These are phyloP conservation scores for Polygonum aviculare DNA, from an alignment of 148 eudicot species.

Conservation along the genomic window DNA sequence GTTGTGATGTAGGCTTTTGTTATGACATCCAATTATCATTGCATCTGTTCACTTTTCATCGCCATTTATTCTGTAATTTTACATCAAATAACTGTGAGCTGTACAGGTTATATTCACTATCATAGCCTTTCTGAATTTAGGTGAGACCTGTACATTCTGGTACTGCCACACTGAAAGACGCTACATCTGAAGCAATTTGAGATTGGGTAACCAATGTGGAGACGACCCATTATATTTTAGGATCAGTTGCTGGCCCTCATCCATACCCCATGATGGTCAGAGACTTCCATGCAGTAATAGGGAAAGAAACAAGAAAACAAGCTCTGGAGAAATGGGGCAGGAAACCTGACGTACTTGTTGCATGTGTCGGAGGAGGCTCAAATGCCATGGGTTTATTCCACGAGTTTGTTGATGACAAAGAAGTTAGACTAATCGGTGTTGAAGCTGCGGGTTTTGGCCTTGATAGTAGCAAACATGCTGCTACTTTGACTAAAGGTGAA, in stretches of 20 bases:
- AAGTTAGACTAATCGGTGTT: slow-evolving; percentile 50
- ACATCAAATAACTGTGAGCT: no score
- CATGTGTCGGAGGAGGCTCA: slow-evolving; percentile 64
- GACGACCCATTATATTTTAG: slow-evolving; percentile 62
- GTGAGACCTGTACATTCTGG: slow-evolving; percentile 67
- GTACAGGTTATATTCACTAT: neutral
- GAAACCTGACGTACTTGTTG: slow-evolving; percentile 52
- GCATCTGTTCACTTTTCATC: no score
- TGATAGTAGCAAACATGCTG: slow-evolving; percentile 45
- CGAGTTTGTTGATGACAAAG: slow-evolving; percentile 50
- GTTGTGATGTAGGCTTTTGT: neutral
- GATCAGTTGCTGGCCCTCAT: slow-evolving; percentile 67
- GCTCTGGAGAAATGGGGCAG: slow-evolving; percentile 68
- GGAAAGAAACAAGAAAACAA: slow-evolving; percentile 61
- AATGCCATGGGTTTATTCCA: slow-evolving; percentile 62
- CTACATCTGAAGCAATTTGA: slow-evolving; percentile 68
- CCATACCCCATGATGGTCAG: slow-evolving; percentile 64
- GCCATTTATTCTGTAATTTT: no score
- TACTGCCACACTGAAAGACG: slow-evolving; percentile 65
- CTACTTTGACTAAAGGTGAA: slow-evolving; percentile 57
- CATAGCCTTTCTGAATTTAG: slow-evolving; percentile 14
- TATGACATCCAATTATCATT: no score
- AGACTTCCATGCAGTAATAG: slow-evolving; percentile 60
- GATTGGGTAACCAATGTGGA: slow-evolving; percentile 72
- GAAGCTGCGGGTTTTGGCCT: slow-evolving; percentile 57